phyloP scores from a whole-genome alignment of 352 stramenopile species.

The Phytophthora vignae region DNA sequence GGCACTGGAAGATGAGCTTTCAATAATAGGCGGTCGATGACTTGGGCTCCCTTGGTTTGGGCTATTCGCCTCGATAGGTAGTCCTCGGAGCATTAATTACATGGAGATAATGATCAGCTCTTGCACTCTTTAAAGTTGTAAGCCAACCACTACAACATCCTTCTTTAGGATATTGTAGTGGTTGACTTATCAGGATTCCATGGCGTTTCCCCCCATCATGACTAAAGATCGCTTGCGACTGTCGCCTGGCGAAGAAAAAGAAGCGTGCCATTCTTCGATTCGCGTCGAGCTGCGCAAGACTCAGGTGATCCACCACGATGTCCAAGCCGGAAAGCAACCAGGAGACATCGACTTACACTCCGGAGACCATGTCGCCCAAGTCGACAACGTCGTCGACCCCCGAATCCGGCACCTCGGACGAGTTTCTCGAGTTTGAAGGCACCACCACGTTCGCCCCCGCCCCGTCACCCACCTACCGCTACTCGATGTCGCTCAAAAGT shows the following conservation, averaged over 20 bases:
- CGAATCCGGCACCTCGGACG: background rate
- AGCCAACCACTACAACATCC: no score
- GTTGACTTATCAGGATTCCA: background rate
- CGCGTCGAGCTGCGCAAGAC: background rate
- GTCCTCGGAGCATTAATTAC: no score
- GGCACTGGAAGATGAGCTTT: no score
- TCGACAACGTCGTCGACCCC: background rate
- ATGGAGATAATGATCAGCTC: no score
- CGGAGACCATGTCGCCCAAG: background rate
- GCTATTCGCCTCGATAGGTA: no score
- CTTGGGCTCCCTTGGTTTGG: no score
- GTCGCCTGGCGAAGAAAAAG: background rate
- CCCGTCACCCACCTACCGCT: constrained; percentile 4
- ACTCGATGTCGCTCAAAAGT: constrained; percentile 1
- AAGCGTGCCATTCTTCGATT: background rate
- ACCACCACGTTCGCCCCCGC: background rate
- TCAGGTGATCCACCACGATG: background rate
- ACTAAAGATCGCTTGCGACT: background rate
- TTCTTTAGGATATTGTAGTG: no score
- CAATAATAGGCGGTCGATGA: no score
- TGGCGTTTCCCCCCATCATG: background rate
- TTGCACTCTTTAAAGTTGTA: no score
- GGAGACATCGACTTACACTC: background rate
- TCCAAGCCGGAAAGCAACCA: background rate
- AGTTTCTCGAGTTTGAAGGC: background rate